phyloP scores from a whole-genome alignment of 2,329 filamentous ascomycete species.

The Paraphoma sp. region DNA sequence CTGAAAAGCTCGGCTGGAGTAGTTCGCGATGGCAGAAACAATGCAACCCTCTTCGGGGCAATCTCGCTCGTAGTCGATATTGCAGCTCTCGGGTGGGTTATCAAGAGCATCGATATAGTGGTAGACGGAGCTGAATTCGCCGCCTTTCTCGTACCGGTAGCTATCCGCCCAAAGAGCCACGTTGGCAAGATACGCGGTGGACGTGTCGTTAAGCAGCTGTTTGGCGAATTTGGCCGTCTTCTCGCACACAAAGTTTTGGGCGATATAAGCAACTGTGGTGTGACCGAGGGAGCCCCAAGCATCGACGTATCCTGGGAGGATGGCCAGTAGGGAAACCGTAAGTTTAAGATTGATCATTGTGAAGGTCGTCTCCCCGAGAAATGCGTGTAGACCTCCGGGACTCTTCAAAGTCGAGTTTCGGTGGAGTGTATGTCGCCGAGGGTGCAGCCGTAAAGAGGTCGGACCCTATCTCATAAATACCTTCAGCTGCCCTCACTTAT shows the following conservation, averaged over 20 bases:
- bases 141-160: constrained; percentile 57
- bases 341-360: constrained; percentile 34
- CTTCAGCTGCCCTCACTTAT: constrained; percentile 7
- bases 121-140: constrained; percentile 54
- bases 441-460: not conserved
- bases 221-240: constrained; percentile 54
- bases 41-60: constrained; percentile 59
- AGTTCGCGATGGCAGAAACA: constrained; percentile 61
- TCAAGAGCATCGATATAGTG: constrained; percentile 62
- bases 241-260: constrained; percentile 55
- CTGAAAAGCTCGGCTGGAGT: constrained; percentile 49
- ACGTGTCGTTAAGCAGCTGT: constrained; percentile 52
- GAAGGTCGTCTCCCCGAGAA: not conserved
- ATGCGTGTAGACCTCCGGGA: not conserved
- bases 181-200: constrained; percentile 56
- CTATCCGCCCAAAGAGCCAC: constrained; percentile 62
- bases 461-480: constrained; percentile 12
- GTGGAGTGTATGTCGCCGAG: not conserved
- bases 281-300: constrained; percentile 64
- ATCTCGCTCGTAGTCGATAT: constrained; percentile 59
- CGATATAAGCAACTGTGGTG: constrained; percentile 62
- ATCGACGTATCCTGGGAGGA: constrained; percentile 23
- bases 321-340: constrained; percentile 32
- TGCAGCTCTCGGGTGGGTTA: constrained; percentile 55
- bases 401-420: not conserved